These are phyloP conservation scores for Neopestalotiopsis rosae DNA, from an alignment of 2,329 filamentous ascomycete genomes.

Conservation along the genomic window DNA sequence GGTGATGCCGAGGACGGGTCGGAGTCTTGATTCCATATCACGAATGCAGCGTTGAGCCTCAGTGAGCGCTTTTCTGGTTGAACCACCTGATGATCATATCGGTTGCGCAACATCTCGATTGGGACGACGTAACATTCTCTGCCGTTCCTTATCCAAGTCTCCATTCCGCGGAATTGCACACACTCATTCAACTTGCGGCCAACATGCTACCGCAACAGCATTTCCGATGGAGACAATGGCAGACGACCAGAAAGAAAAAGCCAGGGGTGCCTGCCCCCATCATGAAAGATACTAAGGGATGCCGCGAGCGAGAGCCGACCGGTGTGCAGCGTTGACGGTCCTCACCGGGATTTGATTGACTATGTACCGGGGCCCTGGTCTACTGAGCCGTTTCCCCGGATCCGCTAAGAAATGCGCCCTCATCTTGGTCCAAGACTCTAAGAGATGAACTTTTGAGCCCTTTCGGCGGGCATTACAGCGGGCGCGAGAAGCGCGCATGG, in stretches of 20 bases:
- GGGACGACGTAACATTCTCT: background rate
- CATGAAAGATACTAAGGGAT: background rate
- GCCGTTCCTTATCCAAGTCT: background rate
- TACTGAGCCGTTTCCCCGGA: conserved; percentile 11
- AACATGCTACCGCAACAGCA: background rate
- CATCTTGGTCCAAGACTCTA: background rate
- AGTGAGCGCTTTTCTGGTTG: background rate
- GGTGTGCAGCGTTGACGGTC: conserved; percentile 10
- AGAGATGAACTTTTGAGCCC: background rate
- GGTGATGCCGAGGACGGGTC: background rate
- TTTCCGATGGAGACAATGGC: background rate
- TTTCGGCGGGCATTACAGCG: background rate
- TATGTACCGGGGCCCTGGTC: background rate
- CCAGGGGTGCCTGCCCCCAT: background rate
- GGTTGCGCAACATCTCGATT: background rate
- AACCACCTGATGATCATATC: background rate
- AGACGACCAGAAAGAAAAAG: background rate
- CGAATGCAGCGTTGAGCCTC: background rate
- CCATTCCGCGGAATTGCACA: background rate
- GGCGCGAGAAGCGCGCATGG: background rate
- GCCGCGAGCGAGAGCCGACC: conserved; percentile 14
- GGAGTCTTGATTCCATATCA: background rate
- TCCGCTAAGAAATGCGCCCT: conserved; percentile 1
- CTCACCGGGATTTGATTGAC: background rate
- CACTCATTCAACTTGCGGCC: background rate